Conservation (phyloP, 805 yeast genomes). For the Candida ficus region DNA sequence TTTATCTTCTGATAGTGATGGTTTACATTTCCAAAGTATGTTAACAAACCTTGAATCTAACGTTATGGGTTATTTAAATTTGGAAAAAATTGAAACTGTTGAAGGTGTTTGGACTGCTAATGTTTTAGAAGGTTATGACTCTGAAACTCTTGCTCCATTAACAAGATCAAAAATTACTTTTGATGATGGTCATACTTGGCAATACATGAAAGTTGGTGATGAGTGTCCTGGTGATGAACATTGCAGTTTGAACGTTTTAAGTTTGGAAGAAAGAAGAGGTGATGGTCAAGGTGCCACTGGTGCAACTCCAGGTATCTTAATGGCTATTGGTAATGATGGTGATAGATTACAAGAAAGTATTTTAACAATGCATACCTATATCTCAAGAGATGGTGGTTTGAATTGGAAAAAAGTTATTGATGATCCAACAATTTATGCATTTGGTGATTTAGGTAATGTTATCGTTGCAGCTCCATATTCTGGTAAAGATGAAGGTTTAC, state of each 20-base stretch:
- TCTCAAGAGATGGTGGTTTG: constrained; percentile 78
- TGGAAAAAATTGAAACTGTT: constrained; percentile 40
- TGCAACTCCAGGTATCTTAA: constrained; percentile 40
- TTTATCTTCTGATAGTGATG: constrained; percentile 42
- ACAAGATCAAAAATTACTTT: constrained; percentile 31
- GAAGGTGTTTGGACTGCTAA: constrained; percentile 65
- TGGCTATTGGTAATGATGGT: constrained; percentile 39
- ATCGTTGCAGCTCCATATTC: constrained; percentile 44
- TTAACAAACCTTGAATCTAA: constrained; percentile 33
- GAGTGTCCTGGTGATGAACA: constrained; percentile 25
- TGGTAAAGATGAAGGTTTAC: constrained; percentile 27
- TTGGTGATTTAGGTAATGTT: constrained; percentile 79
- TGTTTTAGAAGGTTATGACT: constrained; percentile 20
- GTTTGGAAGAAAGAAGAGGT: constrained; percentile 29
- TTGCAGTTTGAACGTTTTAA: constrained; percentile 32
- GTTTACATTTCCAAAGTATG: constrained; percentile 44
- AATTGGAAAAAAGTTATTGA: constrained; percentile 58
- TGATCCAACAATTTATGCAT: constrained; percentile 47
- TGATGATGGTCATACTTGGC: constrained; percentile 37
- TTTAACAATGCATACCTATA: constrained; percentile 39
- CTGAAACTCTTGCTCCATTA: constrained; percentile 14
- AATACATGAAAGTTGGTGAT: constrained; percentile 24
- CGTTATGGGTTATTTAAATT: constrained; percentile 27
- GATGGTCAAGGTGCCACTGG: constrained; percentile 26
- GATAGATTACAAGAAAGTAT: constrained; percentile 11